Base-by-base conservation (phyloP, 306 rosid species). In the Cercis canadensis region DNA sequence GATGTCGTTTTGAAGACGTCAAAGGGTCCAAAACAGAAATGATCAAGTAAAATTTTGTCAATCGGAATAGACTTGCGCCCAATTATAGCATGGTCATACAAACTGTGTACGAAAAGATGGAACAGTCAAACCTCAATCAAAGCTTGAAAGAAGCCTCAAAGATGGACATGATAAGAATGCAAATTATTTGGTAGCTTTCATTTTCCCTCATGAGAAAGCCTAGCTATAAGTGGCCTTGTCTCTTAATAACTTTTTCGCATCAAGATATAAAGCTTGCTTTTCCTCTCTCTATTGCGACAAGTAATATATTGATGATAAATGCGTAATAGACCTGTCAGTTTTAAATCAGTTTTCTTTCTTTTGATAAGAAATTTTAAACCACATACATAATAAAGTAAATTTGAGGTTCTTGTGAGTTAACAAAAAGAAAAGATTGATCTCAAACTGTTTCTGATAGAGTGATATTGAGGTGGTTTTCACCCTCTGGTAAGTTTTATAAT, bases 51-150 rank as follows among this genome's bases (percentile, higher is more conserved):
- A 72, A 40, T 2, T 19, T 13, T 6, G 46, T 53, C 61, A 52
- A 78, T 59, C 62, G 61, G 50, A 73, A 79, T 44, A 64, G 78
- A 66, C 16, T 32, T 13, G 43, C n/a, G 59, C 39, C 13, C 72
- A 60, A 78, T 67, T 19, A 61, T 60, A 50, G 24, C 56, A 29
- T 0, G 68, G 69, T 63, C 68, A 44, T 62, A 4, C 43, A 69
- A 41, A 32, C 58, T 69, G 10, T 21, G 18, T 10, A 69, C 14
- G 13, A 43, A 73, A 79, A 69, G 65, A 74, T 9, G 16, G 39
- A 62, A 47, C 8, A 52, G 80, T 81, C 64, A 81, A 70, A 77
- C 18, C 19, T 76, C 49, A n/a, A 65, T 18, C 31, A 40, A 66
- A 66, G 67, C 33, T 70, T 75, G 72, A 65, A 65, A 66, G 63